A percentile compares a stretch with the other conserved stretches of the same genome.
These are phyloP conservation scores for Neckera pumila DNA, from an alignment of 225 moss, liverwort and hornwort genomes.

Conservation along the genomic window DNA sequence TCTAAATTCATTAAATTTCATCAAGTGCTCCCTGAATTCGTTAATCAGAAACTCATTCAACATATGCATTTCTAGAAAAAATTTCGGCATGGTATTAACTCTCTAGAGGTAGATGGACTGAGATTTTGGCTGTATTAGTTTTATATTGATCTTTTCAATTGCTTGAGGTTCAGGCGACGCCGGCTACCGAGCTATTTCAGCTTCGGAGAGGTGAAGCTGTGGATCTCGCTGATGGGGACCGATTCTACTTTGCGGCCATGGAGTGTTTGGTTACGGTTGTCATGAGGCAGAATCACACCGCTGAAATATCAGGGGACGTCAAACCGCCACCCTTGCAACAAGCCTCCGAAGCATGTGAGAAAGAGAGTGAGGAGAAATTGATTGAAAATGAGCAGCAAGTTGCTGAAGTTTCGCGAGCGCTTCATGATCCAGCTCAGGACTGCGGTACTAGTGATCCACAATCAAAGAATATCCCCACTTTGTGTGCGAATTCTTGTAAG, in stretches of 20 bases:
- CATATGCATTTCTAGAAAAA: background rate
- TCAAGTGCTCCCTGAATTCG: background rate
- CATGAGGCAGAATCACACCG: conserved; percentile 14
- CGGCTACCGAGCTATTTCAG: conserved; percentile 34
- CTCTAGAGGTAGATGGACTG: background rate
- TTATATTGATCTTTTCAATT: background rate
- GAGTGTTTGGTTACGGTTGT: conserved; percentile 68
- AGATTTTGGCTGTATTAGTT: background rate
- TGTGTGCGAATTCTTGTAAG: background rate
- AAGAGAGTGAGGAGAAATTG: background rate
- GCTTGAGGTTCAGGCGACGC: conserved; percentile 26
- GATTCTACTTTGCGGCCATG: conserved; percentile 54
- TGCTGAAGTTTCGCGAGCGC: background rate
- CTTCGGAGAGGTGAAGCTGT: conserved; percentile 52
- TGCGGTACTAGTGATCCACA: background rate
- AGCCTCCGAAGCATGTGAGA: conserved; percentile 1
- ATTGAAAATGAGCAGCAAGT: background rate
- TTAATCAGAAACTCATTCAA: background rate
- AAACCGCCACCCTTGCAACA: conserved; percentile 6
- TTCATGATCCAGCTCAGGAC: background rate
- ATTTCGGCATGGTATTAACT: background rate
- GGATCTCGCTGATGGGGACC: conserved; percentile 56
- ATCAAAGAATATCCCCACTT: background rate
- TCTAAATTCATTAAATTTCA: background rate
- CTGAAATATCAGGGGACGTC: background rate